Base-by-base conservation (phyloP, 257 asterid species). In the Ophiorrhiza pumila region DNA sequence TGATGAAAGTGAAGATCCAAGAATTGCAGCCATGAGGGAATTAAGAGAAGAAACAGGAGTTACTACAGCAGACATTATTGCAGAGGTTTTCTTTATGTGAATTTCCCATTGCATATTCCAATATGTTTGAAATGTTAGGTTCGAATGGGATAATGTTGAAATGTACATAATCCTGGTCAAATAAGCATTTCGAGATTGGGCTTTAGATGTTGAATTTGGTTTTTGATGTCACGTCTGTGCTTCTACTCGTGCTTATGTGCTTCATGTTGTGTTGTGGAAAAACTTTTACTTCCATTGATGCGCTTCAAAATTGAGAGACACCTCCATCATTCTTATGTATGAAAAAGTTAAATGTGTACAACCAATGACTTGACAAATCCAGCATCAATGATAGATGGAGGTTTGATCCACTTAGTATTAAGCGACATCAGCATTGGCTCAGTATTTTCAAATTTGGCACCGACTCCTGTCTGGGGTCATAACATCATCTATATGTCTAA, bases 21-120 rank as follows among this genome's bases (percentile, higher is more conserved):
- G 89, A 81, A 79, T 79, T 75, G 97, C 98, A 71, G 98, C 91
- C 72, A 78, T 86, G 69, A 80, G 98, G 82, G 98, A 93, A 80
- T 68, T 91, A 78, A 82, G 93, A 82, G 98, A 93, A 84, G 98
- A 93, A 86, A 91, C 98, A 13, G 98, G 98, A 70, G 93, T 93
- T 76, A 88, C 88, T 52, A 87, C 96, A 64, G 97, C 98, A 53
- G 91, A 88, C 69, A 81, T 91, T 73, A 43, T 89, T 55, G 93
- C 96, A 11, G 96, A 91, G 97, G 98, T 91, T 79, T 69, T 68
- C 68, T 42, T 22, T 64, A 65, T 53, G 71, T 56, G 63, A 70
- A 67, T 35, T 65, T 23, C 4, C 20, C 7, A 7, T 63, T 56
- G 53, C 37, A 56, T 61, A 50, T 65, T 74, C 49, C 67, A 47